Evolutionary conservation across 192 early-diverging fungal genomes (phyloP), one percentile per base, ranked within the genome.

Genomic region (Coemansia sp.): DNA sequence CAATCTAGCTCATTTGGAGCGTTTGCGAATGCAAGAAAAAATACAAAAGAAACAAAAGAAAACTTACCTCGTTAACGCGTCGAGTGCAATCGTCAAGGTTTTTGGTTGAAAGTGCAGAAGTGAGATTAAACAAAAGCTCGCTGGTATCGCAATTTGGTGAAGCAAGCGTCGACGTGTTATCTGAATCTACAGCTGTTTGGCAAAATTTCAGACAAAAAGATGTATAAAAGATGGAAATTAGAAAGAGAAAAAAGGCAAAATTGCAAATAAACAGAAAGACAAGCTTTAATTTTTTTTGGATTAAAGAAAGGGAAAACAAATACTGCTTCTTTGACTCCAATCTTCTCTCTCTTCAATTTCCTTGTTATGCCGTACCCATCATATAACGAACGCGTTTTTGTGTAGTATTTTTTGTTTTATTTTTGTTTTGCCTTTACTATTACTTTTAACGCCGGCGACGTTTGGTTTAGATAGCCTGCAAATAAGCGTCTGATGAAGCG

Each of bases 21-120:
- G 22, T 25, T 25, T 25, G 22, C 22, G 0, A 25, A 25, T 25
- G n/a, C n/a, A 25, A 17, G 12, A 22, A 32, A 20, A 63, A 30
- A 30, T 17, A 63, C 20, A 29, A 61, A 42, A 61, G 60, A 25
- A 25, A 25, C 22, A 25, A 25, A 25, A 16, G 57, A 12, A 17
- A 16, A 17, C 70, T 64, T 72, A 36, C 75, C 75, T 77, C 75
- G 57, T 63, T 73, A 55, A 78, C 57, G 55, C 50, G 63, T 32
- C 29, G 61, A 7, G 48, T 55, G 57, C 67, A 71, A 42, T 69
- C 70, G 67, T 76, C 64, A 70, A 82, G 45, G 56, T 71, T 82
- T 56, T 57, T 33, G 38, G 71, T 28, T 45, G 52, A 31, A 52
- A 82, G 56, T 18, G 67, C 57, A 36, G 70, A 65, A 49, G 68